Percentiles rank a stretch among this genome's conserved stretches.
These are phyloP conservation scores for Geranium incanum DNA, from an alignment of 441 rosid genomes.

Conservation along the genomic window DNA sequence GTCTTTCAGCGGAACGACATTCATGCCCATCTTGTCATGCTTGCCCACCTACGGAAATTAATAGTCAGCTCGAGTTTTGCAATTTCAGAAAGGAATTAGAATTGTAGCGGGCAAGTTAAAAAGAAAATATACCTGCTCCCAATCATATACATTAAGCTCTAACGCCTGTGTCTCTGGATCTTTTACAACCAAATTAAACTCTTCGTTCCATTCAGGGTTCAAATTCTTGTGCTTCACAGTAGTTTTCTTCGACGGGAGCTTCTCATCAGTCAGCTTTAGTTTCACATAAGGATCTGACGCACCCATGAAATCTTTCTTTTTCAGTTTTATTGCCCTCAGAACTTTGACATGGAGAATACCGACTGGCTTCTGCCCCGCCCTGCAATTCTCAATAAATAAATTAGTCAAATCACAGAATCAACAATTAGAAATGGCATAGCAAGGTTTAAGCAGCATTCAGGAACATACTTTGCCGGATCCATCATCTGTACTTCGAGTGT, in stretches of 20 bases:
- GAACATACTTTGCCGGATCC: slow-evolving; percentile 70
- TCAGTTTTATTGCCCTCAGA: slow-evolving; percentile 68
- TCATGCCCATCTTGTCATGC: slow-evolving; percentile 85
- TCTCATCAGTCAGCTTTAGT: slow-evolving; percentile 76
- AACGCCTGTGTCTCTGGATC: slow-evolving; percentile 71
- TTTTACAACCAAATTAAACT: slow-evolving; percentile 61
- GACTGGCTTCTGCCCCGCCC: slow-evolving; percentile 78
- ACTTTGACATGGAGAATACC: slow-evolving; percentile 78
- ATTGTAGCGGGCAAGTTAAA: slow-evolving; percentile 8
- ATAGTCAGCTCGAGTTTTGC: slow-evolving; percentile 15
- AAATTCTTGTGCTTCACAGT: slow-evolving; percentile 85
- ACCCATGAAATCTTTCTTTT: slow-evolving; percentile 83
- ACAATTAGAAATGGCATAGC: not conserved
- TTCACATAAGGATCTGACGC: slow-evolving; percentile 95
- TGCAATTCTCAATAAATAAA: slow-evolving; percentile 29
- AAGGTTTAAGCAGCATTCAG: slow-evolving; percentile 10
- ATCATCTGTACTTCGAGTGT: slow-evolving; percentile 61
- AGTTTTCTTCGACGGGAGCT: slow-evolving; percentile 78
- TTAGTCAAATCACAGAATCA: slow-evolving; percentile 18
- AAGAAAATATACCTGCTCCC: slow-evolving; percentile 72
- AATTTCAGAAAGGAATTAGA: slow-evolving; percentile 1
- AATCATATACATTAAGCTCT: slow-evolving; percentile 67
- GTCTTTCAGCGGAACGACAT: slow-evolving; percentile 68
- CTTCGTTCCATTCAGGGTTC: slow-evolving; percentile 98
- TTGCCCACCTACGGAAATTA: slow-evolving; percentile 59